Base-by-base conservation (phyloP, 2,329 filamentous ascomycete genomes). In the Aspergillus puulaauensis region DNA sequence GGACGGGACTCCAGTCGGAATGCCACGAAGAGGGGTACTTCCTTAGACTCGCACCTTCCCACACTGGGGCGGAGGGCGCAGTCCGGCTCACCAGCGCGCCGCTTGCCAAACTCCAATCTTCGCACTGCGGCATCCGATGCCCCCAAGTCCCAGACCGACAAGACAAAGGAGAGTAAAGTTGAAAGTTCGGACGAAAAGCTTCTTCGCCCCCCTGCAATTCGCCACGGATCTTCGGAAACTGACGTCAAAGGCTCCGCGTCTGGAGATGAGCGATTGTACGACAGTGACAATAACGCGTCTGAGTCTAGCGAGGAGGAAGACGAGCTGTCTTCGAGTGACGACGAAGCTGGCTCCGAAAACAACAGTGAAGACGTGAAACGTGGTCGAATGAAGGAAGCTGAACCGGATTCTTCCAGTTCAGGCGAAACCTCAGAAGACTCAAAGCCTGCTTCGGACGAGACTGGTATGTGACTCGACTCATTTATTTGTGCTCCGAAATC, bases 251-350 rank as follows among this genome's bases (percentile, higher is more conserved):
- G 74, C 14, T 64, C 78, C 8, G 76, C 79, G 2, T 78, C 79
- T 24, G 79, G 76, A 9, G 80, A 81, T 39, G 76, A 80, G 41
- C 84, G 90, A 50, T 73, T 93, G 44, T 86, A 86, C 21, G 86
- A 89, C 62, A 87, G 87, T 44, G 86, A 88, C 58, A 81, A 89
- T 51, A 71, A 73, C 47, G 78, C 79, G 2, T 85, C 88, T 39
- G 85, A 87, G 63, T 88, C 83, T 54, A 91, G 86, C 66, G 88
- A 91, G 12, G 89, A 91, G 37, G 77, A 77, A 19, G 67, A 75
- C 17, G 69, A 74, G 47, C 70, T 66, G 3, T 79, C 77, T 60
- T 90, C 88, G 1, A 88, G 87, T 44, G 90, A 91, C 46, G 89
- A 92, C 60, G 82, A 84, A 52, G 77, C 73, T 65, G 68, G 67